A percentile compares a stretch with the other conserved stretches of the same genome.
phyloP scores from a whole-genome alignment of 2,329 filamentous ascomycete species.

The Aureobasidium zeae region DNA sequence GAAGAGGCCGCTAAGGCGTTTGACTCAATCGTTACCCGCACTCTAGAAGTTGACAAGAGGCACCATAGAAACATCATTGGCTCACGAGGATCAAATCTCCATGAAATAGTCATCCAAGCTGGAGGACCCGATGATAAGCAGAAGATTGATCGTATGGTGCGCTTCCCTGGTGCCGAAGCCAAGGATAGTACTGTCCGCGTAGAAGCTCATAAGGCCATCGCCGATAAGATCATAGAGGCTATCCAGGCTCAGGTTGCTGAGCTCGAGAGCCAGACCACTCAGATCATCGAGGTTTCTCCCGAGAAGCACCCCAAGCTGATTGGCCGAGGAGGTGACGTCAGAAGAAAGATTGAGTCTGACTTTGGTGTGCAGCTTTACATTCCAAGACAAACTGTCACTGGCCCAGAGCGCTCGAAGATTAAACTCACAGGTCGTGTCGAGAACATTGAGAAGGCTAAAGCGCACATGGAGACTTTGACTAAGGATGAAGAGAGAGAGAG shows the following conservation, averaged over 20 bases:
- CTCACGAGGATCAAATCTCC: slow-evolving; percentile 75
- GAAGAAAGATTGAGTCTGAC: slow-evolving; percentile 74
- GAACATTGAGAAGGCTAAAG: slow-evolving; percentile 76
- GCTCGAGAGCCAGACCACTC: slow-evolving; percentile 71
- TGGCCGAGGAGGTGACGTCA: slow-evolving; percentile 79
- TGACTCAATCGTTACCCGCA: slow-evolving; percentile 78
- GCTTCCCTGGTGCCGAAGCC: slow-evolving; percentile 80
- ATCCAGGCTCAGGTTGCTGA: slow-evolving; percentile 77
- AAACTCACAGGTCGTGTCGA: slow-evolving; percentile 73
- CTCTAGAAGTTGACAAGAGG: slow-evolving; percentile 86
- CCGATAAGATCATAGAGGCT: slow-evolving; percentile 76
- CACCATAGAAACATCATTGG: slow-evolving; percentile 87
- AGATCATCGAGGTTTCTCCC: slow-evolving; percentile 69
- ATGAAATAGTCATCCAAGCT: slow-evolving; percentile 74
- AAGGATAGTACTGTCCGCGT: slow-evolving; percentile 72
- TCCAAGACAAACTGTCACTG: slow-evolving; percentile 61
- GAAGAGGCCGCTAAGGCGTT: slow-evolving; percentile 80
- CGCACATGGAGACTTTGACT: slow-evolving; percentile 67
- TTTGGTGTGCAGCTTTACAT: slow-evolving; percentile 85
- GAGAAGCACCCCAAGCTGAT: slow-evolving; percentile 89
- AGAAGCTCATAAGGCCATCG: slow-evolving; percentile 73
- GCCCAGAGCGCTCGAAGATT: slow-evolving; percentile 71
- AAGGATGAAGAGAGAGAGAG: slow-evolving; percentile 84
- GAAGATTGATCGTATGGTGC: slow-evolving; percentile 77
- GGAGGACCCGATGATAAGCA: slow-evolving; percentile 82